These are phyloP conservation scores for Aegilops umbellulata DNA, from an alignment of 176 grass and related monocot genomes.

Conservation along the genomic window DNA sequence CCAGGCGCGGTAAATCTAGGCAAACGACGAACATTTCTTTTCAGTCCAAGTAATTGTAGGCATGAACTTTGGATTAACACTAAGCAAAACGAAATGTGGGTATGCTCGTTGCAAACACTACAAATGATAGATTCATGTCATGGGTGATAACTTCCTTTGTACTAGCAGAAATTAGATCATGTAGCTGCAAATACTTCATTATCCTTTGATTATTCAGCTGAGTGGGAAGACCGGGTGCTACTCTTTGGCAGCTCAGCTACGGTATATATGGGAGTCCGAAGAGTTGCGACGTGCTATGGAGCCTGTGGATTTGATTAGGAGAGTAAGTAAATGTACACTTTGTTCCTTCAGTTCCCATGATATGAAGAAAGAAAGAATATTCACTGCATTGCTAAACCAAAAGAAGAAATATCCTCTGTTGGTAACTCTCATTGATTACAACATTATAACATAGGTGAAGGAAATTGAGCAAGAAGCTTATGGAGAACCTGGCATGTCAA, in stretches of 20 bases:
- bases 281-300: slow-evolving; percentile 77
- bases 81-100: not conserved
- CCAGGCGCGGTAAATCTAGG: not conserved
- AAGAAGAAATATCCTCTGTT: not conserved
- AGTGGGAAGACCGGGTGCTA: not conserved
- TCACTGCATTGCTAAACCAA: not conserved
- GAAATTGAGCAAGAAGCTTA: slow-evolving; percentile 88
- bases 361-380: not conserved
- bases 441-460: slow-evolving; percentile 57
- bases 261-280: slow-evolving; percentile 83
- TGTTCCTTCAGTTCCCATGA: not conserved
- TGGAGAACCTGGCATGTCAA: slow-evolving; percentile 43
- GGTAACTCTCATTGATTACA: not conserved
- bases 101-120: not conserved
- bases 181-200: not conserved
- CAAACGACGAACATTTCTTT: not conserved
- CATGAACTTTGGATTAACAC: not conserved
- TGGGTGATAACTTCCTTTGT: not conserved
- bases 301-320: slow-evolving; percentile 81
- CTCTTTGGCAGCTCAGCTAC: slow-evolving; percentile 61
- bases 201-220: not conserved
- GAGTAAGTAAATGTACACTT: slow-evolving; percentile 44
- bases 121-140: not conserved
- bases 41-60: not conserved
- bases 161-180: not conserved